Conservation (phyloP, 129 eudicot species). For the Scalesia atractyloides region DNA sequence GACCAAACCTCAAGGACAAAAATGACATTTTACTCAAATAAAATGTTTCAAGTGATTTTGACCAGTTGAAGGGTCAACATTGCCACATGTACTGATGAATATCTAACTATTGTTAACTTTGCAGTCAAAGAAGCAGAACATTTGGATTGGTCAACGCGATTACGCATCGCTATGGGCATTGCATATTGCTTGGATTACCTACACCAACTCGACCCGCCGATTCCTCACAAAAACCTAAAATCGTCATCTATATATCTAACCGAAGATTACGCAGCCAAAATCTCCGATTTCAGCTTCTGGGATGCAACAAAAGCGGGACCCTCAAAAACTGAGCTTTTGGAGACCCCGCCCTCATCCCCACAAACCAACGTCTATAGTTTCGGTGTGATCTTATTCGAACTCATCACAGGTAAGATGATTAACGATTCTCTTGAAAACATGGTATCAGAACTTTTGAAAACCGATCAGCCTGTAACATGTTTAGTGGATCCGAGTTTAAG, state of each 20-base stretch:
- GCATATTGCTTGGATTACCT: conserved; percentile 83
- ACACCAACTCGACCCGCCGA: conserved; percentile 71
- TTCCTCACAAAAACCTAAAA: conserved; percentile 55
- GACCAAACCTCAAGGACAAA: no score
- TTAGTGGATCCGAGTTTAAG: conserved; percentile 59
- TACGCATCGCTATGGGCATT: conserved; percentile 76
- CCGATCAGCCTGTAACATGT: conserved; percentile 34
- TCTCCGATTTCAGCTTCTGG: conserved; percentile 79
- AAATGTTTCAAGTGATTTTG: neutral
- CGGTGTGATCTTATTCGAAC: conserved; percentile 65
- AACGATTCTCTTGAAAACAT: conserved; percentile 39
- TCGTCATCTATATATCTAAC: conserved; percentile 72
- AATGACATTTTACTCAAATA: no score
- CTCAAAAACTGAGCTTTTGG: conserved; percentile 41
- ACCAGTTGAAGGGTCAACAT: neutral
- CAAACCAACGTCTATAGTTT: conserved; percentile 66
- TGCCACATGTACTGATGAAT: neutral
- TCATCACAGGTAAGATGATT: conserved; percentile 67
- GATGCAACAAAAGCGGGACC: conserved; percentile 52
- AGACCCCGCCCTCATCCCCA: conserved; percentile 42
- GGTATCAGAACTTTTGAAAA: conserved; percentile 41
- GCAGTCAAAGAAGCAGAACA: conserved; percentile 81
- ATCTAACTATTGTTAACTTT: conserved; percentile 17
- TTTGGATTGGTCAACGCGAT: conserved; percentile 70
- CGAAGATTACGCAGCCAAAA: conserved; percentile 87